phyloP scores from a whole-genome alignment of 768 basidiomycete species.

The Amanita subjunquillea region DNA sequence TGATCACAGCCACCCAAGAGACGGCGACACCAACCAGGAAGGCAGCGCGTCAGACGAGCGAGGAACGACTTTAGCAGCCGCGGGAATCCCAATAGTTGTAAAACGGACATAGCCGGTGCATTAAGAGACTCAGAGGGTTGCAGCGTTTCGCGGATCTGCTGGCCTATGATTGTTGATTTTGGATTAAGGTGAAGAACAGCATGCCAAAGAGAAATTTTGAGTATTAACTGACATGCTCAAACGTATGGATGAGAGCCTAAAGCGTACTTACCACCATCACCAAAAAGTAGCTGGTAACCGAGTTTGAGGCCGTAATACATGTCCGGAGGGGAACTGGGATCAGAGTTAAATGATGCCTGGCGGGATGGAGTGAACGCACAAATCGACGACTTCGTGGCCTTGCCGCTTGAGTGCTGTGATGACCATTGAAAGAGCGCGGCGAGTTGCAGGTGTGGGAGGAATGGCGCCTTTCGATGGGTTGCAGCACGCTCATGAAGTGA shows the following conservation, averaged over 20 bases:
- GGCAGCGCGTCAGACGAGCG: constrained; percentile 21
- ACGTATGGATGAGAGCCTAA: constrained; percentile 2
- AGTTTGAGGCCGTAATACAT: constrained; percentile 38
- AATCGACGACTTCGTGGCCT: constrained; percentile 54
- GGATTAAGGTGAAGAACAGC: constrained; percentile 2
- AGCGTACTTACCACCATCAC: constrained; percentile 37
- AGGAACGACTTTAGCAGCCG: constrained; percentile 25
- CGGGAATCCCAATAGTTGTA: constrained; percentile 18
- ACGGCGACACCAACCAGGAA: constrained; percentile 29
- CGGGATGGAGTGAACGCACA: constrained; percentile 29
- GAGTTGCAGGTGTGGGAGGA: constrained; percentile 53
- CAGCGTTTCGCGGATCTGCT: constrained; percentile 26
- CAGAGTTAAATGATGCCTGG: neutral
- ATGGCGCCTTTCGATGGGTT: constrained; percentile 33
- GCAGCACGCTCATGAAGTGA: neutral
- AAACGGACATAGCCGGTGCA: constrained; percentile 13
- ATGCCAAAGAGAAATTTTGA: neutral
- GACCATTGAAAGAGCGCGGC: constrained; percentile 42
- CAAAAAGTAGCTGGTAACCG: constrained; percentile 45
- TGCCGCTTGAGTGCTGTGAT: constrained; percentile 41
- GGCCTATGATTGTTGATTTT: constrained; percentile 21
- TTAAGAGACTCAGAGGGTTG: constrained; percentile 22
- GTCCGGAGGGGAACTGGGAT: constrained; percentile 29
- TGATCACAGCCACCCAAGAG: constrained; percentile 26
- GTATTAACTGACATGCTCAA: constrained; percentile 1